These are phyloP conservation scores for Pisolithus tinctorius DNA, from an alignment of 768 basidiomycete genomes.

Conservation along the genomic window DNA sequence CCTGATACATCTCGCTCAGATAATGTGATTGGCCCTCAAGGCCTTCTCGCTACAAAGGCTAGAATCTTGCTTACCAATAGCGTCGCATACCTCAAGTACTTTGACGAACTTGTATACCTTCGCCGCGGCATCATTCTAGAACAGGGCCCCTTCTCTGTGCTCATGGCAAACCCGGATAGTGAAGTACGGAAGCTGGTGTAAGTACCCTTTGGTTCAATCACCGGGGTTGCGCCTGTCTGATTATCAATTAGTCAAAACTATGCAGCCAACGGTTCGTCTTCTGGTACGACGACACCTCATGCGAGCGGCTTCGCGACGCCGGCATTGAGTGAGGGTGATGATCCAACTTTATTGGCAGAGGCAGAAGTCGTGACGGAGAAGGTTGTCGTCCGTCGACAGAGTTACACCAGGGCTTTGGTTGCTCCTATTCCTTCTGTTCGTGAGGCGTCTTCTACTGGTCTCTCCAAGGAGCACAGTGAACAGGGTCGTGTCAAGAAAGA, in stretches of 20 bases:
- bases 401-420: slow-evolving; percentile 52
- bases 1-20: slow-evolving; percentile 36
- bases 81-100: slow-evolving; percentile 73
- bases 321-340: slow-evolving; percentile 13
- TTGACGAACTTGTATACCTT: slow-evolving; percentile 69
- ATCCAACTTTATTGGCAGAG: slow-evolving; percentile 18
- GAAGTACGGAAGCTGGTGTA: slow-evolving; percentile 75
- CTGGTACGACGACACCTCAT: slow-evolving; percentile 40
- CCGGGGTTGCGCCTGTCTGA: background rate
- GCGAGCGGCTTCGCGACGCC: slow-evolving; percentile 22
- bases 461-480: slow-evolving; percentile 67
- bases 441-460: slow-evolving; percentile 35
- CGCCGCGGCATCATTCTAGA: slow-evolving; percentile 82
- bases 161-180: slow-evolving; percentile 53
- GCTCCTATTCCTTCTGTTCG: slow-evolving; percentile 36
- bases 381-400: slow-evolving; percentile 44
- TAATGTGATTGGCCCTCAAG: slow-evolving; percentile 80
- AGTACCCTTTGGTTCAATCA: slow-evolving; percentile 17
- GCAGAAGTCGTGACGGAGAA: slow-evolving; percentile 45
- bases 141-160: slow-evolving; percentile 53
- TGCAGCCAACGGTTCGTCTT: slow-evolving; percentile 35
- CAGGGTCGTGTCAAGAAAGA: slow-evolving; percentile 72
- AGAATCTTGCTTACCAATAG: slow-evolving; percentile 84
- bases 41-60: slow-evolving; percentile 76
- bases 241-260: slow-evolving; percentile 36